Evolutionary conservation across 192 early-diverging fungal species (phyloP), one percentile per base, ranked within the genome.

Genomic region (Dimargaris xerosporica): DNA sequence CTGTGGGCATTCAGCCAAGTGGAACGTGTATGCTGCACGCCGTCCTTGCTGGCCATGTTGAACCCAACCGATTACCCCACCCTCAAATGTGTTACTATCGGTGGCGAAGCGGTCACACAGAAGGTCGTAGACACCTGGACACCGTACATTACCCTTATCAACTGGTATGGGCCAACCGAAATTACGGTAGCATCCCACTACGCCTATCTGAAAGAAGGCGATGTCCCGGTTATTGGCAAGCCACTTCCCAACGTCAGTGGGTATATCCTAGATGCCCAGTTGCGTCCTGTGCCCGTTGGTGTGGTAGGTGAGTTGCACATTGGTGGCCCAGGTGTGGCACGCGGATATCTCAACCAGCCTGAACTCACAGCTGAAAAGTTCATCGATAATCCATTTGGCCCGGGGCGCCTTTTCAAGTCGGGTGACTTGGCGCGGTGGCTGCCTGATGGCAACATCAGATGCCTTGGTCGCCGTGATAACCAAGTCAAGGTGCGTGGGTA

Each of bases 401-500:
- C 17, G 4, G 66, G 43, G 23, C 26, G 64, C 3, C 66, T 75
- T 44, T 75, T 69, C 61, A 66, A 48, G 30, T 62, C 73, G 31
- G 73, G 73, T 31, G 73, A 75, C 43, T 50, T 75, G 3, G 69
- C 21, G 0, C 29, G 52, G 6, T 69, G 66, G 48, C 64, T 71
- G 1, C 67, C 67, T 41, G 62, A 68, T 26, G 73, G 73, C 7
- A 59, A 70, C 25, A 16, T 75, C 1, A 58, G 62, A 0, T 63
- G 29, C 44, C 10, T 78, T 2, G 69, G 69, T 2, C 67, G 73
- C 5, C 56, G 50, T 15, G 73, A 75, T 31, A 12, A 65, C 25
- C 67, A 69, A 53, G 65, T 75, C 65, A 73, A 73, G 56, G 65
- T 74, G 34, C 62, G 70, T 39, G 73, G 73, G 0, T 68, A 48